Evolutionary conservation across 2,329 filamentous ascomycete species (phyloP).

Genomic region (Paecilomyces sp.): DNA sequence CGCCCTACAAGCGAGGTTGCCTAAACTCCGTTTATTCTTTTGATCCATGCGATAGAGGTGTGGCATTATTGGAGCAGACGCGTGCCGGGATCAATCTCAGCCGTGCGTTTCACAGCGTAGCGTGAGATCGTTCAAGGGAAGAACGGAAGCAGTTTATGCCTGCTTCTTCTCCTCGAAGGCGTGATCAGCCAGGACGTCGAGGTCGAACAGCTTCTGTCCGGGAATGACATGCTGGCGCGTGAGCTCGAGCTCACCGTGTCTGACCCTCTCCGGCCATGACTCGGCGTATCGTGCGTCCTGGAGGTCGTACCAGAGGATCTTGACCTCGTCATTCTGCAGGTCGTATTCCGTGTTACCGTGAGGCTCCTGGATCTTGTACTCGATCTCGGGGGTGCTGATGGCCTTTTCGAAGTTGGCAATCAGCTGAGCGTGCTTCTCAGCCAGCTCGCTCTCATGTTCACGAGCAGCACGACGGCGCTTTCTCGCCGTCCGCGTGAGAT

Average conservation of each 20-base stretch:
- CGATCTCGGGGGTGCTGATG: conserved; percentile 10
- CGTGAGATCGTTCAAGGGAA: background rate
- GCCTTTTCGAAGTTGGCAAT: conserved; percentile 14
- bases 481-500: conserved; percentile 21
- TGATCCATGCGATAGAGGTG: background rate
- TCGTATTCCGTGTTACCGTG: conserved; percentile 16
- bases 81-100: background rate
- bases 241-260: conserved; percentile 34
- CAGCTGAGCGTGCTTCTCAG: conserved; percentile 15
- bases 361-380: conserved; percentile 22
- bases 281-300: conserved; percentile 36
- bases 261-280: conserved; percentile 36
- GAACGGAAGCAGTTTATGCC: background rate
- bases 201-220: conserved; percentile 16
- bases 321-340: conserved; percentile 26
- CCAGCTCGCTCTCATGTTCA: conserved; percentile 15
- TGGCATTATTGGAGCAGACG: background rate
- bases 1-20: background rate
- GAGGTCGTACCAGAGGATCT: conserved; percentile 40
- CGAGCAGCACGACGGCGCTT: conserved; percentile 23
- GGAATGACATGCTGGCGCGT: conserved; percentile 29
- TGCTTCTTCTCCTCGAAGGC: conserved; percentile 5
- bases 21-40: background rate
- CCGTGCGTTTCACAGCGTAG: too few species aligned
- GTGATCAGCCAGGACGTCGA: conserved; percentile 17